These are phyloP conservation scores for Torulaspora delbrueckii DNA, from an alignment of 805 yeast genomes.

Conservation along the genomic window DNA sequence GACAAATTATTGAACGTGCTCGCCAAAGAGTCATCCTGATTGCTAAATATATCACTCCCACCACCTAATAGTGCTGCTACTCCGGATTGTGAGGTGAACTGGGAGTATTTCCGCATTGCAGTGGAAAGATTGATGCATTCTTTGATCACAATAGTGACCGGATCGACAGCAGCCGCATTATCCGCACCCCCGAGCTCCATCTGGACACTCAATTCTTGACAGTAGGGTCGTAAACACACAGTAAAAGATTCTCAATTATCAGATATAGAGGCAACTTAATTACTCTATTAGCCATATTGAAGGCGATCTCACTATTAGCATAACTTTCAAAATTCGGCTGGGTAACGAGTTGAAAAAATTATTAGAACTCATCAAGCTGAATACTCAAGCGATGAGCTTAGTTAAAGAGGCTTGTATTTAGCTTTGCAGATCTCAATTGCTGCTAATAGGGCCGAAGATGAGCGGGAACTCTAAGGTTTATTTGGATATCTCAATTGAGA, in stretches of 20 bases:
- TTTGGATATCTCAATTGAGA: constrained; percentile 50
- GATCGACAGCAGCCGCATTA: constrained; percentile 55
- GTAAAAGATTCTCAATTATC: not conserved
- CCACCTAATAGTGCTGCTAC: constrained; percentile 83
- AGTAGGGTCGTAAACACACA: not conserved
- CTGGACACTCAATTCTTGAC: not conserved
- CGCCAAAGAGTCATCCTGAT: constrained; percentile 39
- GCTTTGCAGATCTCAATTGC: not conserved
- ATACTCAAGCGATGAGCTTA: not conserved
- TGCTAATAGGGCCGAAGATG: not conserved
- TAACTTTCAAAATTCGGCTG: not conserved
- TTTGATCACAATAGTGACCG: constrained; percentile 75
- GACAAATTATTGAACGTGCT: constrained; percentile 34
- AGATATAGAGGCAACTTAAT: not conserved
- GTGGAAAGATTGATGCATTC: constrained; percentile 85
- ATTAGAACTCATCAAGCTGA: no score
- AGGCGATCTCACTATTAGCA: not conserved
- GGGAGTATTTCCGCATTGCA: constrained; percentile 82
- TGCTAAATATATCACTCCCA: constrained; percentile 47
- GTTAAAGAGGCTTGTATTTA: not conserved
- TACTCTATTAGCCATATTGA: not conserved
- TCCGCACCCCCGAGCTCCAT: not conserved
- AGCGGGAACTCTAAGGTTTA: constrained; percentile 21
- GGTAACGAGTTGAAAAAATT: not conserved
- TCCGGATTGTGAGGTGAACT: constrained; percentile 58